Evolutionary conservation across 805 yeast species (phyloP), one percentile per base, ranked within the genome.

Genomic region (Pichia exigua): DNA sequence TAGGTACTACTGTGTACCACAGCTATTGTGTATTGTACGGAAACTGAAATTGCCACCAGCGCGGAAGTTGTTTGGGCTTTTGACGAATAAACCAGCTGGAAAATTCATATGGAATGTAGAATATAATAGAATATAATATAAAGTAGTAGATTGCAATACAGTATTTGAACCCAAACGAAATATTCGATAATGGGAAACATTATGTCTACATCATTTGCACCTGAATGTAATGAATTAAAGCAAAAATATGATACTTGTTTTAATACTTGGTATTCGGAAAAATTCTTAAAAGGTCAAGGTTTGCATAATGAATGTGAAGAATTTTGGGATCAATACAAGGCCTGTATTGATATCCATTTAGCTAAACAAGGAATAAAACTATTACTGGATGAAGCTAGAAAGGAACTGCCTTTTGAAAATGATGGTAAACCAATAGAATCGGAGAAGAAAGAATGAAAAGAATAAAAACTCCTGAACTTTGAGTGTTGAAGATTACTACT

Each of bases 191-290:
- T 84, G 89, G 90, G 90, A 47, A 82, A 82, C 68, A 66, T 73
- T 49, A 79, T 86, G 86, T 84, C 91, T 18, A 76, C 95, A 8
- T 89, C 96, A 54, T 87, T 94, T 74, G 98, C 99, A 39, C 97
- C 97, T 26, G 98, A 94, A 71, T 94, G 99, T 69, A 88, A 95
- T 22, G 86, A 81, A 38, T 78, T 85, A 52, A 94, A 94, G 69
- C 81, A 81, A 60, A 79, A 82, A 61, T 94, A 94, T 64, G 98
- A 94, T 65, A 85, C 83, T 62, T 94, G 99, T 67, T 94, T 94
- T 72, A 91, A 90, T 69, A 78, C 78, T 58, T 91, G 99, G 99
- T 94, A 94, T 66, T 83, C 94, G 6, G 97, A 94, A 60, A 86
- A 85, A 67, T 86, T 86, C 58, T 70, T 86, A 45, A 78, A 78